Evolutionary conservation across 352 stramenopile species (phyloP), one percentile per base, ranked within the genome.

Genomic region (Achlya hypogyna): DNA sequence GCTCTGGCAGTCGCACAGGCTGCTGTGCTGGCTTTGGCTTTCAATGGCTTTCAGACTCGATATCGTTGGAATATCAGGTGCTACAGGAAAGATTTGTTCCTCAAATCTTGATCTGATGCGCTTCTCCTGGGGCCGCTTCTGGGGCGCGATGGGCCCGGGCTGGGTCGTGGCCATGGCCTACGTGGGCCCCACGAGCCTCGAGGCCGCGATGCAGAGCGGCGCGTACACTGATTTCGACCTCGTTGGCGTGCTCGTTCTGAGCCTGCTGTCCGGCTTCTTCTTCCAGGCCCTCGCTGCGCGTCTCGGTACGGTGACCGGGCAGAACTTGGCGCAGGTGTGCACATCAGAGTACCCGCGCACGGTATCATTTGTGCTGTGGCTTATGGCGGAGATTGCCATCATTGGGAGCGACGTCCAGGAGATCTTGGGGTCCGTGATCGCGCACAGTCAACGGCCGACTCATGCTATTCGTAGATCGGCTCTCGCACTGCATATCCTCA

Each of bases 111-210:
- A 42, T 42, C 34, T 45, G 12, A 45, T 45, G 38, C 38, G 38
- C 29, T 87, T 87, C 71, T 87, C 75, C 0, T 87, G 78, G 79
- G 59, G 71, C 29, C 63, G 69, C 34, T 87, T 88, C 70, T 85
- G 77, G 78, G 71, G 75, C 28, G 84, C 71, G 56, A 82, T 78
- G 0, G 78, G 79, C 0, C 79, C 79, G 20, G 79, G 79, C 0
- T 86, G 79, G 79, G 76, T 86, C 74, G 82, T 86, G 75, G 82
- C 76, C 65, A 88, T 96, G 69, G 90, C 91, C 14, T 98, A 97
- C 63, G 67, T 98, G 34, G 91, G 97, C 73, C 91, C 89, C 0
- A 89, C 87, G 9, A 97, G 97, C 71, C 88, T 97, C 49, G 89
- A 98, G 65, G 88, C 88, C 10, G 89, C 97, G 67, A 81, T 98